Evolutionary conservation across 2,329 filamentous ascomycete species (phyloP), one percentile per base, ranked within the genome.

Genomic region (Diplodia mutila): DNA sequence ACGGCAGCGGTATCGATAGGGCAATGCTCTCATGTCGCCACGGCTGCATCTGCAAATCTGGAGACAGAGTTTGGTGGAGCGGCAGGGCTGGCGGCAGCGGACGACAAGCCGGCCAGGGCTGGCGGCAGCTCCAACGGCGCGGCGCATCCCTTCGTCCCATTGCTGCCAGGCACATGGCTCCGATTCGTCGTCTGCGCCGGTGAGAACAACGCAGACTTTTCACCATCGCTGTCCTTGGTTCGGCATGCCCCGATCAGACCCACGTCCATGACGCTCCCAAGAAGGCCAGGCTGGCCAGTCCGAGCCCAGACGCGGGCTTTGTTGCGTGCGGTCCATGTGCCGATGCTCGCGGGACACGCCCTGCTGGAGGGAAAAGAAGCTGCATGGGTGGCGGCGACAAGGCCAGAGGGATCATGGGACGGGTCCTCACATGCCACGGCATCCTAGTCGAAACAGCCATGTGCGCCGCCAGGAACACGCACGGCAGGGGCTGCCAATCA

Each of bases 121-220:
- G 27, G 21, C 39, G 18, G 32, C 16, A 59, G 37, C 37, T 48
- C 25, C 39, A 49, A 49, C 57, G 27, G 39, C 57, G 39, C 57
- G 23, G 57, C 39, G 39, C 42, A 61, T 48, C 59, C 42, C n/a
- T 63, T 51, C 59, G 42, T 37, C 42, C 59, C 59, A 6, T 12
- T 27, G 29, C 52, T 52, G n/a, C 29, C 59, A 63, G 27, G 39
- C 27, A 63, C 37, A 6, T 7, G 29, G 25, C n/a, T 63, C 59
- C 29, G 42, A 63, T 63, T 63, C 59, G 59, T 18, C 59, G 34
- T 29, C 27, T 27, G 16, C 16, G 32, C 57, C 18, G 57, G 57
- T 18, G 39, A 55, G 42, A 46, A 29, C 52, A 29, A 29, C 34
- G 59, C 59, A 63, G 59, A 63, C 59, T 63, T 63, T 63, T 63